Base-by-base conservation (phyloP, 306 rosid genomes). In the Gleditsia sinensis region DNA sequence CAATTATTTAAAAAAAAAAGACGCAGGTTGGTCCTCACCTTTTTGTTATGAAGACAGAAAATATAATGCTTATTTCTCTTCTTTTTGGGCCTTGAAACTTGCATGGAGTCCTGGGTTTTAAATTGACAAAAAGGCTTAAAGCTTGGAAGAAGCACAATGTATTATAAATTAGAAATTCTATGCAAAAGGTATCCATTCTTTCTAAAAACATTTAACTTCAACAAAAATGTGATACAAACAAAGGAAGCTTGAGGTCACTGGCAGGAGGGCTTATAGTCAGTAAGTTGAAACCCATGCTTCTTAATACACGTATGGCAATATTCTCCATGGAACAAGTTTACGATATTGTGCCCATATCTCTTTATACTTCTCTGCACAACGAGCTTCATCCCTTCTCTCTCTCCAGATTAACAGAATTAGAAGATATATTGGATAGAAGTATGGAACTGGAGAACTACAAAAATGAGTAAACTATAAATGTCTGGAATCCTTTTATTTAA, bases 381-480 rank as follows among this genome's bases (percentile, higher is more conserved):
- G 96, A 84, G 93, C 91, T 75, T 94, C 98, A 20, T 94, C 98
- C 74, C 98, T 82, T 86, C 98, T 81, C 68, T 94, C 98, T 78
- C 98, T 84, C 98, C 97, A 94, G 63, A 91, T 82, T 40, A 92
- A 91, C 74, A 95, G 91, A 88, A 95, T 90, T 16, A 92, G 96
- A 68, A 92, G 94, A 76, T 95, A 95, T 17, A 92, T 79, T 37
- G 99, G 99, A 76, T 95, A 95, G 75, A 95, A 90, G 82, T 95
- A 92, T 53, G 99, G 99, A 78, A 90, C 69, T 65, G 96, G 92
- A 51, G 99, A 92, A 79, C 99, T 95, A 96, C 83, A 87, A 79
- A n/a, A 56, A 71, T 21, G 32, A 81, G 72, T 14, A 45, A 63
- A 63, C 13, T 21, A 46, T 56, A 9, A 64, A 76, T 42, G 39